Conservation (phyloP, 2,329 filamentous ascomycete species). For the Bipolaris sorokiniana region DNA sequence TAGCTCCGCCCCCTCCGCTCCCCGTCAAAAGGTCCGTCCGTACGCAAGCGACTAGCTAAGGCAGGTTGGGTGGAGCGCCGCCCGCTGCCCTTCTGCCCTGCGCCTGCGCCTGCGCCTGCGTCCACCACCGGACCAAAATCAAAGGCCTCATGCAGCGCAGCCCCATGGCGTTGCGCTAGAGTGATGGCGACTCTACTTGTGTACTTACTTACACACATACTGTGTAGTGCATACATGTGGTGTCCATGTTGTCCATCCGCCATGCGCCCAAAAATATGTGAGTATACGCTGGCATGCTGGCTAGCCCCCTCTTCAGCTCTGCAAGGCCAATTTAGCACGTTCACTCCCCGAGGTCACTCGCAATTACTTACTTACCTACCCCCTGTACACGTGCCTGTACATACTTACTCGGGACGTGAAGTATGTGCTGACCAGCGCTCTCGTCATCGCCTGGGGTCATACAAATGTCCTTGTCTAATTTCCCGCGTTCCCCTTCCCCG, state of each 20-base stretch:
- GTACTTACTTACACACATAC: too few relatives aligned
- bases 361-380: background rate
- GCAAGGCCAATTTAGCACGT: background rate
- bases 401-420: background rate
- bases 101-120: background rate
- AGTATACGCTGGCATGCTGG: background rate
- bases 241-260: too few relatives aligned
- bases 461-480: background rate
- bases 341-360: background rate
- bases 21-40: slow-evolving; percentile 3
- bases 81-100: slow-evolving; percentile 3
- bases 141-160: too few relatives aligned
- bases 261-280: too few relatives aligned
- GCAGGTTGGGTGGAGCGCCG: background rate
- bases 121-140: background rate
- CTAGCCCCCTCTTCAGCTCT: background rate
- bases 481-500: background rate
- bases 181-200: background rate
- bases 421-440: background rate
- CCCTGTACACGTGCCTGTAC: background rate
- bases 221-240: too few relatives aligned
- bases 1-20: slow-evolving; percentile 5
- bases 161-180: background rate
- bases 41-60: slow-evolving; percentile 3
- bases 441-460: background rate